These are phyloP conservation scores for Fagus sylvatica DNA, from an alignment of 306 rosid genomes.

Conservation along the genomic window DNA sequence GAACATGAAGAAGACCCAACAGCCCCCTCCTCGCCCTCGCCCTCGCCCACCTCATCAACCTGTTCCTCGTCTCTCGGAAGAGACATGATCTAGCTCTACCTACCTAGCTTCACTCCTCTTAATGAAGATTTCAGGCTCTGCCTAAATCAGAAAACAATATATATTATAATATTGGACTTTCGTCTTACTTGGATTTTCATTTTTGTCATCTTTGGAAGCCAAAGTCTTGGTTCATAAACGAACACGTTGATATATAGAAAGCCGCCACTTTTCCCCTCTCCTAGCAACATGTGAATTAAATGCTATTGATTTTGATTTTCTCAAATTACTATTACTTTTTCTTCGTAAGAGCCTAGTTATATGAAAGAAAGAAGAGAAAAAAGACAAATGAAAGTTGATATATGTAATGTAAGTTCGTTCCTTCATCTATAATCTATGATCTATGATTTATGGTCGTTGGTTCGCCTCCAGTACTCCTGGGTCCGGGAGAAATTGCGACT, in stretches of 20 bases:
- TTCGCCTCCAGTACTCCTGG: background rate
- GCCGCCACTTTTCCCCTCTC: constrained; percentile 33
- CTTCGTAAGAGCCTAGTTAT: no score
- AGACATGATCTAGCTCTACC: background rate
- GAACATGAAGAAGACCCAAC: no score
- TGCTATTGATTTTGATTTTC: background rate
- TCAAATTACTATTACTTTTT: background rate
- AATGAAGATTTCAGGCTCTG: background rate
- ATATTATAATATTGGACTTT: background rate
- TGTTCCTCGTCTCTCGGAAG: background rate
- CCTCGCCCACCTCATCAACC: no score
- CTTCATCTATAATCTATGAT: no score
- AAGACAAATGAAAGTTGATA: no score
- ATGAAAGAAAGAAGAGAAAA: no score
- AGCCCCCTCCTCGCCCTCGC: no score
- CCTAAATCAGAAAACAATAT: background rate
- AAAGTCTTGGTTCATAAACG: constrained; percentile 51
- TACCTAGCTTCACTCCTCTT: no score
- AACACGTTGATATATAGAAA: constrained; percentile 55
- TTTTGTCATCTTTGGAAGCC: constrained; percentile 18
- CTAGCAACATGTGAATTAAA: background rate
- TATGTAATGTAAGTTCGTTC: no score
- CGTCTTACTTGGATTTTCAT: background rate
- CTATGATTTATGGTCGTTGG: background rate
- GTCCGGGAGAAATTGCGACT: no score